Conservation (phyloP, 495 filamentous ascomycete species). For the Penicillium atrosanguineum region DNA sequence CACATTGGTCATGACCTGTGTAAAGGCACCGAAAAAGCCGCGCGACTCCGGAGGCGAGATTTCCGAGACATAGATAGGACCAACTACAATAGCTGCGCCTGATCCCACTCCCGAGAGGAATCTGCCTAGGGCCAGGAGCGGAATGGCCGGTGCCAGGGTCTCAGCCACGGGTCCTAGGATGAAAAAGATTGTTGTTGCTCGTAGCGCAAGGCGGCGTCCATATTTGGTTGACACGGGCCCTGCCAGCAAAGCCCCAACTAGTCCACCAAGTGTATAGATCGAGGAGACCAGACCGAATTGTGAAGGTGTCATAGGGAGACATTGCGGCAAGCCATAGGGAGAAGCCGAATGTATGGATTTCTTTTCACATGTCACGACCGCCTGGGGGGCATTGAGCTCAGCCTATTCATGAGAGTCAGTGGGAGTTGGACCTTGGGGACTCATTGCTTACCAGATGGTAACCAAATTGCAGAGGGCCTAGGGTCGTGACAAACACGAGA, state of each 20-base stretch:
- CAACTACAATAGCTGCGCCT: slow-evolving; percentile 85
- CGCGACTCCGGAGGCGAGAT: slow-evolving; percentile 73
- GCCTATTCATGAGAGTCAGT: slow-evolving; percentile 50
- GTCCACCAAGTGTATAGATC: slow-evolving; percentile 87
- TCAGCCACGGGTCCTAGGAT: slow-evolving; percentile 72
- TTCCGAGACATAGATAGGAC: slow-evolving; percentile 94
- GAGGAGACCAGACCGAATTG: slow-evolving; percentile 81
- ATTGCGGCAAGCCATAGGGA: slow-evolving; percentile 57
- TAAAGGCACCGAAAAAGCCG: slow-evolving; percentile 87
- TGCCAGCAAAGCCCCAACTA: slow-evolving; percentile 75
- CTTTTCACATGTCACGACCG: slow-evolving; percentile 78
- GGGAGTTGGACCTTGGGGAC: neutral
- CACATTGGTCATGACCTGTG: slow-evolving; percentile 91
- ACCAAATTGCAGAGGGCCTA: slow-evolving; percentile 89
- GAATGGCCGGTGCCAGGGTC: slow-evolving; percentile 64
- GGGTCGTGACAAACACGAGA: slow-evolving; percentile 60
- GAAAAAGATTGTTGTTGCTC: slow-evolving; percentile 71
- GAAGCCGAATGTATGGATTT: slow-evolving; percentile 49
- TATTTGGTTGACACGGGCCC: slow-evolving; percentile 69
- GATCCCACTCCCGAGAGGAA: slow-evolving; percentile 80
- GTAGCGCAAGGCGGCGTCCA: slow-evolving; percentile 72
- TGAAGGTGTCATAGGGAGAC: slow-evolving; percentile 75
- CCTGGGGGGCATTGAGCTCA: slow-evolving; percentile 91
- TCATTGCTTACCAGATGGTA: slow-evolving; percentile 72
- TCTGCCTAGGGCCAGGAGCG: slow-evolving; percentile 66